These are phyloP conservation scores for Fusarium verrucosum DNA, from an alignment of 2,329 filamentous ascomycete genomes.

Conservation along the genomic window DNA sequence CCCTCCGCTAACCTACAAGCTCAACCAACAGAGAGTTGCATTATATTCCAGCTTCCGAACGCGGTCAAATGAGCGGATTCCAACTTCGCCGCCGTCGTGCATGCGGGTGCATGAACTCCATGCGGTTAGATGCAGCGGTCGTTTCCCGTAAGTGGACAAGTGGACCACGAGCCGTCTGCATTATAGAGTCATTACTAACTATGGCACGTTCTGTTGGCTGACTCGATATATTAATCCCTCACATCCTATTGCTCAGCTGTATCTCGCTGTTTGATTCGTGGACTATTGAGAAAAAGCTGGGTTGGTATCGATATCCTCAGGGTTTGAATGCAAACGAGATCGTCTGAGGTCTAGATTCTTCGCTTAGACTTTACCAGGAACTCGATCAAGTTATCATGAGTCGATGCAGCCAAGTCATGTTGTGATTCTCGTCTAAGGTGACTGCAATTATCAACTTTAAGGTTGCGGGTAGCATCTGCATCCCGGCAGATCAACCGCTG, in stretches of 20 bases:
- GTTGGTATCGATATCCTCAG: neutral
- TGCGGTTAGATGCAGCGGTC: neutral
- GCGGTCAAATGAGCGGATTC: neutral
- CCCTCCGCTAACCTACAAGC: neutral
- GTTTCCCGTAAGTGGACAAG: neutral
- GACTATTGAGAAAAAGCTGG: neutral
- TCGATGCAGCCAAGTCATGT: neutral
- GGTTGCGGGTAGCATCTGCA: neutral
- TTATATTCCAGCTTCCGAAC: neutral
- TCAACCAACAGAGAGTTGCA: neutral
- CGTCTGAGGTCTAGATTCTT: neutral
- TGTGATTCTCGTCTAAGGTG: neutral
- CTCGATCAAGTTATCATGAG: neutral
- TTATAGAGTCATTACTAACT: neutral
- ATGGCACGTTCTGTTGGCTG: neutral
- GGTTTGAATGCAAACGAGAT: neutral
- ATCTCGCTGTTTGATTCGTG: neutral
- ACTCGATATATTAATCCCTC: neutral
- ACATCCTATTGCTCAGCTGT: neutral
- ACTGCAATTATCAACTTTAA: conserved; percentile 1
- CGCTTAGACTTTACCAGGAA: neutral
- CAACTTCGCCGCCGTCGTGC: neutral
- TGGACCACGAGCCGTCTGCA: neutral
- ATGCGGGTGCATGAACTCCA: conserved; percentile 1
- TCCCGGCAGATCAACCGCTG: neutral